These are phyloP conservation scores for Coemansia sp. DNA, from an alignment of 192 early-diverging fungal genomes.

Conservation along the genomic window DNA sequence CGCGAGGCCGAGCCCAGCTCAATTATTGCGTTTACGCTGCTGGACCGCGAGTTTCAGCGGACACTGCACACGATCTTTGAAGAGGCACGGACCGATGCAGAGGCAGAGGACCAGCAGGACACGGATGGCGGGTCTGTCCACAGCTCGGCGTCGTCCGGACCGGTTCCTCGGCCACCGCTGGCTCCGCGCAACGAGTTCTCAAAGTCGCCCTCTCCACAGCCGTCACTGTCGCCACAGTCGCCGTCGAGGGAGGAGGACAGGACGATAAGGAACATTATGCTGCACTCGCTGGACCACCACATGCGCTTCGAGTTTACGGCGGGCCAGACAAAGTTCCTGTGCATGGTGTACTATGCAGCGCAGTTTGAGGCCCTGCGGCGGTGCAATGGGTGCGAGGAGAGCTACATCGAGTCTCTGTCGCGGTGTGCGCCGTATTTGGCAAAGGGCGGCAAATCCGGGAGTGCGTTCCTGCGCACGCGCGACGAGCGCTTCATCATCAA, in stretches of 20 bases:
- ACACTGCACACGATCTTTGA: conserved; percentile 34
- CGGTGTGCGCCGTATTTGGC: conserved; percentile 84
- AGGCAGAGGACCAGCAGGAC: conserved; percentile 2
- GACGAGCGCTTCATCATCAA: conserved; percentile 92
- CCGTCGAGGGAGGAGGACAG: conserved; percentile 7
- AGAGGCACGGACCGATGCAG: conserved; percentile 7
- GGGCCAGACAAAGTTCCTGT: conserved; percentile 71
- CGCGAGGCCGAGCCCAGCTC: conserved; percentile 90
- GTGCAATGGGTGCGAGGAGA: conserved; percentile 76
- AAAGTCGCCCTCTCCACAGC: conserved; percentile 7
- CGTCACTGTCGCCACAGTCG: conserved; percentile 19
- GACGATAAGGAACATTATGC: conserved; percentile 29
- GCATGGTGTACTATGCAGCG: conserved; percentile 87
- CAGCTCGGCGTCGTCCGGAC: background rate
- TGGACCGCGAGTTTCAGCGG: conserved; percentile 47
- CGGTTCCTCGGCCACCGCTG: background rate
- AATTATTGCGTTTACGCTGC: conserved; percentile 85
- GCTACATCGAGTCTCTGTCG: conserved; percentile 77
- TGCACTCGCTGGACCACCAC: conserved; percentile 32
- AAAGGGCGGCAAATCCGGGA: conserved; percentile 86
- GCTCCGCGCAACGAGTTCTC: background rate
- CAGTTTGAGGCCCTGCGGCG: conserved; percentile 88
- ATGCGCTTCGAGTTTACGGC: conserved; percentile 58
- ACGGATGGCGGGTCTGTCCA: background rate
- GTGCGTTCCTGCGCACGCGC: conserved; percentile 82